Evolutionary conservation across 148 eudicot genomes (phyloP), one percentile per base, ranked within the genome.

Genomic region (Dianthus caryophyllus): DNA sequence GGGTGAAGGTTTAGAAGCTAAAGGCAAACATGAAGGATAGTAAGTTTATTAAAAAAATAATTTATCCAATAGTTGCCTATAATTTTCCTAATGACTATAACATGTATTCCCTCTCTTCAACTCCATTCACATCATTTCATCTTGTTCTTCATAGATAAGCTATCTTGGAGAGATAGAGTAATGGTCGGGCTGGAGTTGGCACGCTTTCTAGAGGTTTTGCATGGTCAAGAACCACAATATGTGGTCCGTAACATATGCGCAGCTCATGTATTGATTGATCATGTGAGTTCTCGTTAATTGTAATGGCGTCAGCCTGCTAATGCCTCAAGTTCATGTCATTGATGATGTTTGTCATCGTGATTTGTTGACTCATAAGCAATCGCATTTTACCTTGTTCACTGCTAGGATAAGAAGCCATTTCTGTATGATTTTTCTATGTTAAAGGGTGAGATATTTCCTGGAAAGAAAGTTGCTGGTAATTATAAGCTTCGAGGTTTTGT

Each of bases 351-450:
- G 43, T 39, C 20, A 8, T 14, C 6, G n/a, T n/a, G n/a, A n/a
- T n/a, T n/a, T n/a, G n/a, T n/a, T n/a, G n/a, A n/a, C n/a, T n/a
- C n/a, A n/a, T n/a, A n/a, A n/a, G n/a, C n/a, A n/a, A n/a, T n/a
- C n/a, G n/a, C n/a, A n/a, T n/a, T n/a, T n/a, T n/a, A n/a, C n/a
- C n/a, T n/a, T n/a, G n/a, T n/a, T n/a, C n/a, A n/a, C n/a, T n/a
- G n/a, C n/a, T n/a, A n/a, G 52, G 52, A 49, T 49, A 49, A 49
- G 52, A 49, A 49, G 52, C 52, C 52, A 49, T 49, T 49, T 49
- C 52, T 49, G n/a, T 49, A 49, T 49, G 52, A 49, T n/a, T 49
- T 49, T 49, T 49, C 52, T 15, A 49, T 49, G 52, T 11, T 49
- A 6, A 49, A 49, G 52, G 52, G 52, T 49, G n/a, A 49, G n/a